These are phyloP conservation scores for Sedum album DNA, from an alignment of 164 flowering plant genomes.

Conservation along the genomic window DNA sequence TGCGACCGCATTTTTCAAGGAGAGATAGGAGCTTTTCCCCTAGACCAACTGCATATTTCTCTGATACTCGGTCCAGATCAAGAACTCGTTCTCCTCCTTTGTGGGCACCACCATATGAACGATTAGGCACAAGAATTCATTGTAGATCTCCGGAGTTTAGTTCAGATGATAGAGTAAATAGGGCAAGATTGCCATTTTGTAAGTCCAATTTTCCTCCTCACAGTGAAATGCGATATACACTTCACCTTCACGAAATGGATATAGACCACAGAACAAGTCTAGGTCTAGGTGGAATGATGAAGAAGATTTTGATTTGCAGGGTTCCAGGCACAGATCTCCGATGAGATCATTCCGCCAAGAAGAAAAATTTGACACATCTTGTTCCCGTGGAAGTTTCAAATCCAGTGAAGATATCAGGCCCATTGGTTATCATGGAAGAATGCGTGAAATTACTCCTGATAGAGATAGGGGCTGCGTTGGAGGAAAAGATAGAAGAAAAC, in stretches of 20 bases:
- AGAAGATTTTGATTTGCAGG: constrained; percentile 11
- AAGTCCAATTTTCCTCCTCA: constrained; percentile 18
- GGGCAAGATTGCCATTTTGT: constrained; percentile 22
- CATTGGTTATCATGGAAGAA: constrained; percentile 13
- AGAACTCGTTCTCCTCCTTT: constrained; percentile 23
- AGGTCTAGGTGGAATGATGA: constrained; percentile 21
- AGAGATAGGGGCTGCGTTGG: constrained; percentile 15
- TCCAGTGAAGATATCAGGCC: constrained; percentile 18
- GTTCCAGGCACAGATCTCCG: constrained; percentile 21
- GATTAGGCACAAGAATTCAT: constrained; percentile 14
- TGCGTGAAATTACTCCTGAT: constrained; percentile 12
- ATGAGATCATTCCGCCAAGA: constrained; percentile 16
- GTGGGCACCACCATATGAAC: constrained; percentile 14
- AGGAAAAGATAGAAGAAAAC: constrained; percentile 19
- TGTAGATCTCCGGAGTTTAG: constrained; percentile 22
- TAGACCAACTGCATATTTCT: constrained; percentile 6
- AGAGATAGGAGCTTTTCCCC: background rate
- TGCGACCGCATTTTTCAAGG: background rate
- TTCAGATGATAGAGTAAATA: constrained; percentile 18
- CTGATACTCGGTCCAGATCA: constrained; percentile 19
- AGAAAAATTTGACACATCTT: constrained; percentile 16
- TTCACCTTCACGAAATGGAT: constrained; percentile 18
- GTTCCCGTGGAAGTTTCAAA: constrained; percentile 15
- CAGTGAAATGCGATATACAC: constrained; percentile 16
- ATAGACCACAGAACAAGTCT: constrained; percentile 18